Base-by-base conservation (phyloP, 495 filamentous ascomycete genomes). In the Wilcoxina mikolae region DNA sequence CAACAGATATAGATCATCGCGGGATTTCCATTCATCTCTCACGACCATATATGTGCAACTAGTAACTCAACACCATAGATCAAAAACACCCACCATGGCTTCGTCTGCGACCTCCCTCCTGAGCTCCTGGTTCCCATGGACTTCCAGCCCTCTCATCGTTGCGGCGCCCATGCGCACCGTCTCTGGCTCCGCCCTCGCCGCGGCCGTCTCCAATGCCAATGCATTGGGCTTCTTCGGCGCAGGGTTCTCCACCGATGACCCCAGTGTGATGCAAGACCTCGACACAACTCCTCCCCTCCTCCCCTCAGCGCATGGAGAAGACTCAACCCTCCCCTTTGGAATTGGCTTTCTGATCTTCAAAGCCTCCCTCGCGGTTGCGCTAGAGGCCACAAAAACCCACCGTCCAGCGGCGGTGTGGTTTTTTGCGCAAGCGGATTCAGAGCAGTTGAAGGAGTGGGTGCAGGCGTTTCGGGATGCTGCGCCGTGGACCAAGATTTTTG, bases 161-260 rank as follows among this genome's bases (percentile, higher is more conserved):
- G 65, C 72, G 53, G 84, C 84, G 0, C 85, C 85, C 3, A 87
- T 91, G 83, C 76, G 80, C 41, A 68, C 82, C 25, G 78, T 86
- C 59, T 72, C 84, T 4, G 75, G 78, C 3, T 73, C 79, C 12
- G 66, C 68, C 38, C 70, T 87, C 4, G 25, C 33, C 27, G 27
- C 50, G 15, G 50, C 50, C 18, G 33, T 42, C 17, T 10, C 12
- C 3, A 3, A 1, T 2, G 33, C 29, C 27, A 31, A 31, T 1
- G 50, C 12, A 1, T 3, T 26, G 53, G 73, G 70, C 25, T 83
- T 69, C 65, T 51, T 69, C 52, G 60, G 60, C 56, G 51, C 60
- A 22, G 66, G 65, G 58, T 69, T 61, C 52, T 68, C 72, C 53
- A 44, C 60, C 38, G 15, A 15, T 15, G 55, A 62, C 17, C 42